Evolutionary conservation across 768 basidiomycete genomes (phyloP).

Genomic region (Pleurotus pulmonarius): DNA sequence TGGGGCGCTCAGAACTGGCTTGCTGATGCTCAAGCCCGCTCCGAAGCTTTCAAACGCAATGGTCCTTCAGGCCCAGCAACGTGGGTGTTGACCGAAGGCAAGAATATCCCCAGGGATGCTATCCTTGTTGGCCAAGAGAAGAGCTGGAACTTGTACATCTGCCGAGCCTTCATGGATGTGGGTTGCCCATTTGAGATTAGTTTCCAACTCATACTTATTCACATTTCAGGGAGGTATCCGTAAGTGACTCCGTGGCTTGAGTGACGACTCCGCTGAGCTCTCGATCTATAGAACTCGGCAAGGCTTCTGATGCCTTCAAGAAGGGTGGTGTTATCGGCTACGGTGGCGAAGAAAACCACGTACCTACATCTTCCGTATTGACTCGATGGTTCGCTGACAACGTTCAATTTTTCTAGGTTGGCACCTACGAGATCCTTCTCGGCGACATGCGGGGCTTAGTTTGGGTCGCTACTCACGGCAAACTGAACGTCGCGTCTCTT

Average conservation of each 20-base stretch:
- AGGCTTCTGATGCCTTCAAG: conserved; percentile 53
- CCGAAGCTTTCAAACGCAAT: conserved; percentile 39
- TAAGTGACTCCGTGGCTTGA: background rate
- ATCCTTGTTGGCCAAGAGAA: conserved; percentile 55
- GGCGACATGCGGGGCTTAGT: conserved; percentile 52
- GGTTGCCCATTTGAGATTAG: too few relatives aligned
- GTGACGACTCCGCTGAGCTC: background rate
- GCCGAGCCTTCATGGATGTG: conserved; percentile 58
- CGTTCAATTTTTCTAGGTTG: conserved; percentile 38
- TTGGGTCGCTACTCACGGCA: conserved; percentile 53
- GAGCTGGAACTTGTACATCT: conserved; percentile 50
- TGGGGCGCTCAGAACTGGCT: conserved; percentile 57
- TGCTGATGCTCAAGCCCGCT: conserved; percentile 51
- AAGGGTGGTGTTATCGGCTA: conserved; percentile 67
- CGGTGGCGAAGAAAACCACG: conserved; percentile 54
- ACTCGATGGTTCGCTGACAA: background rate
- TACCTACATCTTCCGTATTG: conserved; percentile 21
- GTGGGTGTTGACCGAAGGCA: conserved; percentile 63
- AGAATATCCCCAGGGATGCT: conserved; percentile 53
- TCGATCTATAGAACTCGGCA: conserved; percentile 53
- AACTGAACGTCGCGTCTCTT: conserved; percentile 39
- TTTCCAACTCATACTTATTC: too few relatives aligned
- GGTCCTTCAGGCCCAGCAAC: conserved; percentile 45
- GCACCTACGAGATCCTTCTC: conserved; percentile 66
- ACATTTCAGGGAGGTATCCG: conserved; percentile 11